Evolutionary conservation across 164 flowering plant species (phyloP).

Genomic region (Liriodendron chinense): DNA sequence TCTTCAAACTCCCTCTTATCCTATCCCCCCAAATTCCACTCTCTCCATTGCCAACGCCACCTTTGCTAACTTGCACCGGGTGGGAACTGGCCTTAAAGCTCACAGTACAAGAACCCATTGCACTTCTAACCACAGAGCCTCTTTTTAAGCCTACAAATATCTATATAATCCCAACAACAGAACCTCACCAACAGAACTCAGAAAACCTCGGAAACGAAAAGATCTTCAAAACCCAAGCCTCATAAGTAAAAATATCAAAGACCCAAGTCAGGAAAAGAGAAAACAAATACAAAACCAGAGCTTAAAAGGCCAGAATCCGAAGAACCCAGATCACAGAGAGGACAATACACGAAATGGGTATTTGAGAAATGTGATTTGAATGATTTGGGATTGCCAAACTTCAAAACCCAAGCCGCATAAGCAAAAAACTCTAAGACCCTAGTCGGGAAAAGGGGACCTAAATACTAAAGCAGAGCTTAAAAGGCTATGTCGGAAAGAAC

Average conservation of each 20-base stretch:
- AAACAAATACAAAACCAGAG: conserved; percentile 10
- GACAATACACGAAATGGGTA: conserved; percentile 4
- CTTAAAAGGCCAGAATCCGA: neutral
- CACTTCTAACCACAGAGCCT: conserved; percentile 1
- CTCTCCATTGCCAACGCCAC: conserved; percentile 16
- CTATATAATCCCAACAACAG: neutral
- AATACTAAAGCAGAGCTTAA: neutral
- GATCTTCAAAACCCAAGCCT: conserved; percentile 1
- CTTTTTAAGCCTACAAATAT: neutral
- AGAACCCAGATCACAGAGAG: neutral
- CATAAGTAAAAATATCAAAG: neutral
- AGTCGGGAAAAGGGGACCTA: no score
- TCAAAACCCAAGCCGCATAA: neutral
- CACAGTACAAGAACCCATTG: conserved; percentile 52
- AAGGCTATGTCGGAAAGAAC: neutral
- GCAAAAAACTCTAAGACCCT: neutral
- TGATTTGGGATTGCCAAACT: conserved; percentile 1
- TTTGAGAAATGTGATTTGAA: conserved; percentile 7
- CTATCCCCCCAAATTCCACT: conserved; percentile 46
- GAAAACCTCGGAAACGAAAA: neutral
- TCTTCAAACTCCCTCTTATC: conserved; percentile 27
- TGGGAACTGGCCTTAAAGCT: conserved; percentile 29
- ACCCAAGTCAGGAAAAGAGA: neutral
- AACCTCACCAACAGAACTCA: neutral
- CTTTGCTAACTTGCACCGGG: conserved; percentile 9